Conservation (phyloP, 2,329 filamentous ascomycete species). For the Phyllosticta capitalensis region DNA sequence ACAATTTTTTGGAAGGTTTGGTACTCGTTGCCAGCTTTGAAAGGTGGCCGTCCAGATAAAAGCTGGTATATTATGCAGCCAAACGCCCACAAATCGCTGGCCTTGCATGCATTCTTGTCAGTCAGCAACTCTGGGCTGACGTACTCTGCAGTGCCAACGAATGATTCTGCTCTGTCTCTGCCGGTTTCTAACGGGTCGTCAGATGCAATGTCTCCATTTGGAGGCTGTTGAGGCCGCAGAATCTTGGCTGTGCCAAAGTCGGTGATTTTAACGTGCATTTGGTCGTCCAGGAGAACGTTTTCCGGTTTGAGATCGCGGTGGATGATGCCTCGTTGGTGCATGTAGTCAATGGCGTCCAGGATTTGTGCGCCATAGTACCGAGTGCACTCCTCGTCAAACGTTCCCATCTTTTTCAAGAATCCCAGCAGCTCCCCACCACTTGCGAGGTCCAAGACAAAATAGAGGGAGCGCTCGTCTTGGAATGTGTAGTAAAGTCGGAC, state of each 20-base stretch:
- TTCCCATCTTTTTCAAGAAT: slow-evolving; percentile 86
- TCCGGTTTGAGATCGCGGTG: slow-evolving; percentile 95
- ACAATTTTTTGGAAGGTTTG: slow-evolving; percentile 98
- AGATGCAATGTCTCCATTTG: slow-evolving; percentile 26
- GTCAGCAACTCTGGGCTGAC: slow-evolving; percentile 95
- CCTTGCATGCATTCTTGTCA: slow-evolving; percentile 94
- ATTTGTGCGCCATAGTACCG: slow-evolving; percentile 94
- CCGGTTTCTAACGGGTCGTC: slow-evolving; percentile 50
- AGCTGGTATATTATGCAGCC: slow-evolving; percentile 97
- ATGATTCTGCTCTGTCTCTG: slow-evolving; percentile 75
- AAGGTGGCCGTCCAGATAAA: slow-evolving; percentile 87
- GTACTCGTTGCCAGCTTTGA: slow-evolving; percentile 94
- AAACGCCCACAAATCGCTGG: slow-evolving; percentile 96
- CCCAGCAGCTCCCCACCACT: slow-evolving; percentile 86
- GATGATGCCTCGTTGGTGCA: slow-evolving; percentile 93
- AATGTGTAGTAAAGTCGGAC: slow-evolving; percentile 98
- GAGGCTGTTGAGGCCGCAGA: slow-evolving; percentile 41
- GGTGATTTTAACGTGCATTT: slow-evolving; percentile 98
- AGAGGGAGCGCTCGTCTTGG: slow-evolving; percentile 89
- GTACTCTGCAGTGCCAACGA: slow-evolving; percentile 96
- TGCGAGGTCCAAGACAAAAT: slow-evolving; percentile 92
- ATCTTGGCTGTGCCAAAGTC: slow-evolving; percentile 99
- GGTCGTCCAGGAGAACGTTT: slow-evolving; percentile 87
- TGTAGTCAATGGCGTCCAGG: slow-evolving; percentile 91
- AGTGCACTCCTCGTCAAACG: slow-evolving; percentile 91